Percentiles rank a stretch among this genome's conserved stretches.
Conservation (phyloP, 2,329 filamentous ascomycete genomes). For the Epichloe bromicola region DNA sequence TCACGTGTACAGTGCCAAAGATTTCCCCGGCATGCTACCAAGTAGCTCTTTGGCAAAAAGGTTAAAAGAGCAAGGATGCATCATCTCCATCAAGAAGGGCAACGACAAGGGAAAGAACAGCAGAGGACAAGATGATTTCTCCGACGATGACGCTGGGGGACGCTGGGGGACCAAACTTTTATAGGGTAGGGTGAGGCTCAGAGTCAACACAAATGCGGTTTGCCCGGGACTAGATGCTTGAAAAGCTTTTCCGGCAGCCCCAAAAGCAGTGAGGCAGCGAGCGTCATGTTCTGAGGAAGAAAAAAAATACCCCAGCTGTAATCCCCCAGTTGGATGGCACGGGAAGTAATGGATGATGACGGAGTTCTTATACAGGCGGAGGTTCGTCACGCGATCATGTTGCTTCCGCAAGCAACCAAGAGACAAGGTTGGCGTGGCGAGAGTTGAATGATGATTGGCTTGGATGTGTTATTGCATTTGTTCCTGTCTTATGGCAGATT, state of each 20-base stretch:
- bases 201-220: too few relatives aligned
- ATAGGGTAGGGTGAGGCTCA: neutral
- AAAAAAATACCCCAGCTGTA: too few relatives aligned
- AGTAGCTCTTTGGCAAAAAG: conserved; percentile 62
- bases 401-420: neutral
- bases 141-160: conserved; percentile 9
- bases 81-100: conserved; percentile 78
- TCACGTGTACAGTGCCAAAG: conserved; percentile 70
- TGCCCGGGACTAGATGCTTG: neutral
- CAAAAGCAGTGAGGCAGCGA: neutral
- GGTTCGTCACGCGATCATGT: too few relatives aligned
- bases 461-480: neutral
- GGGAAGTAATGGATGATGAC: too few relatives aligned
- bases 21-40: conserved; percentile 73
- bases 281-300: too few relatives aligned
- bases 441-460: neutral
- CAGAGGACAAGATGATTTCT: conserved; percentile 7
- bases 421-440: neutral
- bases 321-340: too few relatives aligned
- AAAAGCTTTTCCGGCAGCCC: neutral
- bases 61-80: conserved; percentile 66
- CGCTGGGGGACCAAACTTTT: conserved; percentile 8
- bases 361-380: too few relatives aligned
- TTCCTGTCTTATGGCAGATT: neutral
- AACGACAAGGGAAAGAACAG: conserved; percentile 44